Percentiles rank a stretch among this genome's conserved stretches.
These are phyloP conservation scores for Saturnispora hagleri DNA, from an alignment of 805 yeast species.

Conservation along the genomic window DNA sequence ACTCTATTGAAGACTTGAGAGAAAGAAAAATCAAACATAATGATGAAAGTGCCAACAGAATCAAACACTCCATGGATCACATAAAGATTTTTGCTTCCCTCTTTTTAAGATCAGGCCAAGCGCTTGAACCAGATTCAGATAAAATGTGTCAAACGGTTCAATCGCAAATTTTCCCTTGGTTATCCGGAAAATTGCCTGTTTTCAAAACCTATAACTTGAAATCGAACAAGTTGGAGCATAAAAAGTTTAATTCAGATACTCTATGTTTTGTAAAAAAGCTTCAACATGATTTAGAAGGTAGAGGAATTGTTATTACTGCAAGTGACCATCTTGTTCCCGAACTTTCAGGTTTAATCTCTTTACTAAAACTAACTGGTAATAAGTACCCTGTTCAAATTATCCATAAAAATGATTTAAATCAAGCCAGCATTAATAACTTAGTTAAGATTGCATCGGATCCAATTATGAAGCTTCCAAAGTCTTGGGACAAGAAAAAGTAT, in stretches of 20 bases:
- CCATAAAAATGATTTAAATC: conserved; percentile 31
- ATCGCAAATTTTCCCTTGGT: conserved; percentile 33
- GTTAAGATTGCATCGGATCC: conserved; percentile 30
- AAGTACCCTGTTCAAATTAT: conserved; percentile 40
- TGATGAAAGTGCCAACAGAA: conserved; percentile 19
- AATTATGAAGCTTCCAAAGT: conserved; percentile 22
- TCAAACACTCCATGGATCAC: conserved; percentile 19
- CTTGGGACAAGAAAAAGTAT: conserved; percentile 16
- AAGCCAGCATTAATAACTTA: conserved; percentile 26
- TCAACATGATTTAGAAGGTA: conserved; percentile 29
- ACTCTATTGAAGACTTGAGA: conserved; percentile 14
- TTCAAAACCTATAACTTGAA: conserved; percentile 29
- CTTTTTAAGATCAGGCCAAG: conserved; percentile 12
- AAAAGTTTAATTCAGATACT: conserved; percentile 1
- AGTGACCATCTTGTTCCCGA: conserved; percentile 38
- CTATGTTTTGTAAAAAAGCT: conserved; percentile 24
- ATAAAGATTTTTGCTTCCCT: conserved; percentile 21
- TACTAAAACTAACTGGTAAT: conserved; percentile 42
- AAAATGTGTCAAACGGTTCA: conserved; percentile 14
- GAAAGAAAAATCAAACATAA: conserved; percentile 19
- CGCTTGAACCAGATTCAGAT: not conserved
- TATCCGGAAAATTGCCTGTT: conserved; percentile 30
- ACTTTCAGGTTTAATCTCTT: conserved; percentile 37
- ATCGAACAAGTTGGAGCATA: conserved; percentile 1
- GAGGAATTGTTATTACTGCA: conserved; percentile 48